These are phyloP conservation scores for Cylindrotheca fusiformis DNA, from an alignment of 108 stramenopile genomes.

Conservation along the genomic window DNA sequence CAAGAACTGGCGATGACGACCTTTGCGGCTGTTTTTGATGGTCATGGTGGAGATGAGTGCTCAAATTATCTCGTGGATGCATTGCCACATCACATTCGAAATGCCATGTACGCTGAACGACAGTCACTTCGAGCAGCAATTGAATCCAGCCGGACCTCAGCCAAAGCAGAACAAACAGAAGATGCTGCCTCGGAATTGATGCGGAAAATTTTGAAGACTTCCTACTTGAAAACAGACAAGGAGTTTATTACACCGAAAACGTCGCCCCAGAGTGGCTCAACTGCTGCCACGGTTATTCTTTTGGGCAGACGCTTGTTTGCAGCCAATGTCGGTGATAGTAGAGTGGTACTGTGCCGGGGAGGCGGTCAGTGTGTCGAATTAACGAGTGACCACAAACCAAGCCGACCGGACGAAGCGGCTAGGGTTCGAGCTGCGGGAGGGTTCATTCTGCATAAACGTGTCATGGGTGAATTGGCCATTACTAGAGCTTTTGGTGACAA, in stretches of 20 bases:
- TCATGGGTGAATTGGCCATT: conserved; percentile 98
- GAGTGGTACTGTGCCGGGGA: conserved; percentile 87
- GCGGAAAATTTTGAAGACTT: conserved; percentile 80
- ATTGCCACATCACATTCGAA: conserved; percentile 77
- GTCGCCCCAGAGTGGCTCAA: conserved; percentile 91
- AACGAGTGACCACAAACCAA: conserved; percentile 96
- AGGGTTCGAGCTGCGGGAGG: conserved; percentile 93
- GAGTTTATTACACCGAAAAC: conserved; percentile 88
- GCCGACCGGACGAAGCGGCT: conserved; percentile 92
- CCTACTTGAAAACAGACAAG: conserved; percentile 90
- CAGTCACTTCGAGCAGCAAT: conserved; percentile 71
- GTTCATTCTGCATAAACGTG: conserved; percentile 94
- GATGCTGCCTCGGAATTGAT: conserved; percentile 88
- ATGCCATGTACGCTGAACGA: conserved; percentile 76
- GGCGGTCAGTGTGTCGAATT: conserved; percentile 90
- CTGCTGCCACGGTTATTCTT: conserved; percentile 89
- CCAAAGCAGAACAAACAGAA: conserved; percentile 73
- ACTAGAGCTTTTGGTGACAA: conserved; percentile 97
- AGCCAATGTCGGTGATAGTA: conserved; percentile 96
- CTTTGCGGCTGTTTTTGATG: conserved; percentile 97
- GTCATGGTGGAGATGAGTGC: conserved; percentile 95
- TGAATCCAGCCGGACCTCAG: conserved; percentile 64
- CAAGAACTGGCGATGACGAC: conserved; percentile 84
- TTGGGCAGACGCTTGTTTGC: conserved; percentile 90
- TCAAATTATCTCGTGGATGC: conserved; percentile 88